These are phyloP conservation scores for Helotiales sp. DNA, from an alignment of 2,329 filamentous ascomycete species.

Conservation along the genomic window DNA sequence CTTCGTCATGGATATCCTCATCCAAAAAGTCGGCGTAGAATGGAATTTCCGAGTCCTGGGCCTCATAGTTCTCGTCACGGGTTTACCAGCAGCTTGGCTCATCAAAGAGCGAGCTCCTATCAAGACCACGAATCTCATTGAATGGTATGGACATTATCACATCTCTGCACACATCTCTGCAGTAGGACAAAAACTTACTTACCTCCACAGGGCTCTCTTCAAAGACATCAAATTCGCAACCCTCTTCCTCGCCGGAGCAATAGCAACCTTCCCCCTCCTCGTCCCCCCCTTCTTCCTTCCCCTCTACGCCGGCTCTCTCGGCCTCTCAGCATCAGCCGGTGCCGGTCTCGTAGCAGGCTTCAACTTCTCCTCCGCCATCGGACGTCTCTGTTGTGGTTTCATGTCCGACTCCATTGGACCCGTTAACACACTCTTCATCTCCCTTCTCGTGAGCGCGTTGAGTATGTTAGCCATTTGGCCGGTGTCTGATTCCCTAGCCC, in stretches of 20 bases:
- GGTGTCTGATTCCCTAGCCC: constrained; percentile 52
- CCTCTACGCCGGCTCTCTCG: constrained; percentile 54
- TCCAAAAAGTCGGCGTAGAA: constrained; percentile 44
- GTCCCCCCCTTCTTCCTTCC: constrained; percentile 63
- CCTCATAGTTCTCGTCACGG: constrained; percentile 51
- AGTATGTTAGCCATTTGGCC: constrained; percentile 65
- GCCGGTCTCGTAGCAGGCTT: constrained; percentile 61
- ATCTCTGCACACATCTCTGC: neutral
- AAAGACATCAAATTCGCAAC: constrained; percentile 50
- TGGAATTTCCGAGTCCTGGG: constrained; percentile 57
- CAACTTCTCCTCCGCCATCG: constrained; percentile 59
- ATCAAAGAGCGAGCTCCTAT: constrained; percentile 49
- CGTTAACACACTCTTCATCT: constrained; percentile 53
- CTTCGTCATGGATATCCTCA: constrained; percentile 49
- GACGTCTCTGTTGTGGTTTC: constrained; percentile 54
- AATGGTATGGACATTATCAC: constrained; percentile 44
- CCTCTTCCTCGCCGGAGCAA: constrained; percentile 53
- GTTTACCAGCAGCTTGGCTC: constrained; percentile 55
- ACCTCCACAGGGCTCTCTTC: constrained; percentile 47
- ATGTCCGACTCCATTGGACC: constrained; percentile 55
- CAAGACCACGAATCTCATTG: constrained; percentile 43
- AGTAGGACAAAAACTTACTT: neutral
- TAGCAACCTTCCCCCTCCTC: constrained; percentile 60
- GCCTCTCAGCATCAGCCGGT: constrained; percentile 51
- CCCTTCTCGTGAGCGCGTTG: constrained; percentile 51